A percentile compares a stretch with the other conserved stretches of the same genome.
Evolutionary conservation across 371 early-diverging fungal genomes (phyloP).

Genomic region (Mucor velutinosus): DNA sequence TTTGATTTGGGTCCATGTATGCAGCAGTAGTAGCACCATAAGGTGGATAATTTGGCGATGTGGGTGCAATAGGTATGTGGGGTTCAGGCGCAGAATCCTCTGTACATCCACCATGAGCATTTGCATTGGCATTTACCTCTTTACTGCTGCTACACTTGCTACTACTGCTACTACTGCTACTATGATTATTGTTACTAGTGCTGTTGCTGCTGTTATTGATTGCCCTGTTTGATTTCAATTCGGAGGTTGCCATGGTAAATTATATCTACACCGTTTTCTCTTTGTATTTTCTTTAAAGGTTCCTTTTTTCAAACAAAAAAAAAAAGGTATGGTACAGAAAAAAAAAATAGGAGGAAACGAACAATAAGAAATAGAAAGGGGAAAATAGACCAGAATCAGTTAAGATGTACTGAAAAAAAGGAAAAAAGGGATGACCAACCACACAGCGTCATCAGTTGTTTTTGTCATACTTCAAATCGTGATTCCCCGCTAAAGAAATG

Average conservation of each 20-base stretch:
- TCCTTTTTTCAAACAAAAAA: constrained; percentile 4
- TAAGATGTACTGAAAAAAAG: background rate
- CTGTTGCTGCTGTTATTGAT: background rate
- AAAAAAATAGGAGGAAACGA: constrained; percentile 12
- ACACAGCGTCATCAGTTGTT: constrained; percentile 19
- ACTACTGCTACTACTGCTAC: background rate
- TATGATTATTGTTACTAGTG: background rate
- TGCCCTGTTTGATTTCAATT: background rate
- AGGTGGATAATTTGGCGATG: constrained; percentile 48
- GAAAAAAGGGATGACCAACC: constrained; percentile 17
- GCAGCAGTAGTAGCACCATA: constrained; percentile 14
- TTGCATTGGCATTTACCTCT: background rate
- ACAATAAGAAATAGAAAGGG: constrained; percentile 15
- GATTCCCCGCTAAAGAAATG: constrained; percentile 11
- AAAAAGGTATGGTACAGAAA: constrained; percentile 9
- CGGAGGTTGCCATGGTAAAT: background rate
- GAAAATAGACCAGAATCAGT: background rate
- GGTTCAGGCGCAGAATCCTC: background rate
- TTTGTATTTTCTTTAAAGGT: background rate
- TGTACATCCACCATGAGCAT: background rate
- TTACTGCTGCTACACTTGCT: background rate
- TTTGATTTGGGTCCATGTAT: constrained; percentile 29
- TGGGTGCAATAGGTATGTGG: constrained; percentile 20
- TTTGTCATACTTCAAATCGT: constrained; percentile 14
- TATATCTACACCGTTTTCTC: background rate